phyloP scores from a whole-genome alignment of 306 rosid species.

The Gastrolobium villosum region DNA sequence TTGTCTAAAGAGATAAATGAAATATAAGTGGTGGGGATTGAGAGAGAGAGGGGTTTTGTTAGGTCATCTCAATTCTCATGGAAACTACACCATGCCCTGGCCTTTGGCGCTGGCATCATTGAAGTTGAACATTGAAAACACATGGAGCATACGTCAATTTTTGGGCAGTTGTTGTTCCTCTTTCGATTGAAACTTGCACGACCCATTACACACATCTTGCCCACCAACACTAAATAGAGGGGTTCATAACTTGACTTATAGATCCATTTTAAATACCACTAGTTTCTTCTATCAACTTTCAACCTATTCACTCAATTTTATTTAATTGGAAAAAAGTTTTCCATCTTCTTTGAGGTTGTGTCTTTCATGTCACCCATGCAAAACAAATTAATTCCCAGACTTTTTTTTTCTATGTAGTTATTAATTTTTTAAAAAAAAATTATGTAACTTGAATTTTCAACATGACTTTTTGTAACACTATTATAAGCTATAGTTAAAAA shows the following conservation, averaged over 20 bases:
- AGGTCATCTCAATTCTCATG: constrained; percentile 39
- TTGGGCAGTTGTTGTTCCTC: constrained; percentile 47
- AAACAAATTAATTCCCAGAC: not conserved
- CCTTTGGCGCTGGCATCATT: constrained; percentile 37
- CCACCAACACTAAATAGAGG: constrained; percentile 45
- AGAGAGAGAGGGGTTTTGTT: not conserved
- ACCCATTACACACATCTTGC: constrained; percentile 35
- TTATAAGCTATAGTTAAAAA: not conserved
- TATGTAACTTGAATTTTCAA: not conserved
- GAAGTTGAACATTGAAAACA: constrained; percentile 44
- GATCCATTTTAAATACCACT: constrained; percentile 16
- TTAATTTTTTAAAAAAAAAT: no score
- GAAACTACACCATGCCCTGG: not conserved
- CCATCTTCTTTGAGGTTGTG: constrained; percentile 31
- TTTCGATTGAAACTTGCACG: constrained; percentile 29
- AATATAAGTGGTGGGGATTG: constrained; percentile 36
- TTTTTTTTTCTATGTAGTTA: not conserved
- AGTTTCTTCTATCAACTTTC: not conserved
- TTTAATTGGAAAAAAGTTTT: not conserved
- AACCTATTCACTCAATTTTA: constrained; percentile 18
- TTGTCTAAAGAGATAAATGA: constrained; percentile 23
- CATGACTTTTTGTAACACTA: not conserved
- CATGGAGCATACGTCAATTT: constrained; percentile 46
- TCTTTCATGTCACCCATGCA: constrained; percentile 40
- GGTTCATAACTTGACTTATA: constrained; percentile 33